Conservation (phyloP, 352 stramenopile genomes). For the Phytophthora tubulina region DNA sequence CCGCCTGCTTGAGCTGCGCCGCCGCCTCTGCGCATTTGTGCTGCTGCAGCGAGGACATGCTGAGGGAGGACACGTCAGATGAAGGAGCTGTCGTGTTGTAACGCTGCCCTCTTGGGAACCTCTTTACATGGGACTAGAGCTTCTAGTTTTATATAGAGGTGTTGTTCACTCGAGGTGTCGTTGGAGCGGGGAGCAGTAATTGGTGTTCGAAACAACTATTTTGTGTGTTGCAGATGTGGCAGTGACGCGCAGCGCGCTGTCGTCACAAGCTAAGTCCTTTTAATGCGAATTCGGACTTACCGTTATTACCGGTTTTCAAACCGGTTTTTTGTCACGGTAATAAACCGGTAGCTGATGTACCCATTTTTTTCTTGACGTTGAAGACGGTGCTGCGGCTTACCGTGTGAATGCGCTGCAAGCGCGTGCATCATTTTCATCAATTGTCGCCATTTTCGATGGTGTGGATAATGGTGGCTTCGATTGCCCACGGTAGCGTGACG, state of each 20-base stretch:
- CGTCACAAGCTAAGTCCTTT: not conserved
- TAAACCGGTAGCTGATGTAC: not conserved
- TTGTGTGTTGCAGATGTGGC: not conserved
- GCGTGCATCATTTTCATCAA: not conserved
- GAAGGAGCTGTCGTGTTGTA: constrained; percentile 12
- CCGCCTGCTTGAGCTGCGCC: constrained; percentile 62
- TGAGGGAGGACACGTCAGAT: constrained; percentile 14
- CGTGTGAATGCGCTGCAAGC: not conserved
- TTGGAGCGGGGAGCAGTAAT: not conserved
- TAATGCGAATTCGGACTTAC: too few species aligned
- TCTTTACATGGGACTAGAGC: not conserved
- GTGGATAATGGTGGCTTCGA: constrained; percentile 31
- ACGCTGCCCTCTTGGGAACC: not conserved
- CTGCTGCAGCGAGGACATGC: constrained; percentile 55
- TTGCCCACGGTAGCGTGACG: constrained; percentile 9
- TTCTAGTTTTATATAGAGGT: constrained; percentile 1
- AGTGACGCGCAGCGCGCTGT: not conserved
- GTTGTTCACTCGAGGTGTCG: not conserved
- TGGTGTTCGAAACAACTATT: not conserved
- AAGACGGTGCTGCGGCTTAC: not conserved
- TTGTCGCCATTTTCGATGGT: constrained; percentile 5
- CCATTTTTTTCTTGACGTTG: not conserved
- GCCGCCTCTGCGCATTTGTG: constrained; percentile 64
- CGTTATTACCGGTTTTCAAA: too few species aligned
- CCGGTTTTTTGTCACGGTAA: too few species aligned